Base-by-base conservation (phyloP, 2,329 filamentous ascomycete genomes). In the Sarocladiaceae sp. region DNA sequence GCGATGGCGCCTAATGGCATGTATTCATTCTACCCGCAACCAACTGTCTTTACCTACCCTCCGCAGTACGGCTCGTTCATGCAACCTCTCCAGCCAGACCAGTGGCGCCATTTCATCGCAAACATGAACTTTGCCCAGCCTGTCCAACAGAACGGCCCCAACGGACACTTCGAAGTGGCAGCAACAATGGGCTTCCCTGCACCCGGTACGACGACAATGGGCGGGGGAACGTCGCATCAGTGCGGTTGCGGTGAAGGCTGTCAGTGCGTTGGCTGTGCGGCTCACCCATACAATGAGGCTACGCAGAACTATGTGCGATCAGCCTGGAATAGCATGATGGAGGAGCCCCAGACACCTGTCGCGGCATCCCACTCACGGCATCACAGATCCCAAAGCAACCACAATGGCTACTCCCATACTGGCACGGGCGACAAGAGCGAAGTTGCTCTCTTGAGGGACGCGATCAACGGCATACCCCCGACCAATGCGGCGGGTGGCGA, bases 191-290 rank as follows among this genome's bases (percentile, higher is more conserved):
- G 29, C 20, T 32, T 43, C 20, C 40, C 40, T 3, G 26, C 16
- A 5, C 35, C 44, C 9, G 26, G 35, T 23, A 6, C 26, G n/a
- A 47, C 32, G 18, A 53, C 51, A n/a, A 44, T 43, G n/a, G 47
- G 52, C 3, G 46, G 53, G 3, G 64, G 60, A 51, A 67, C 60
- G 16, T 64, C 57, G 44, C 65, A 65, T 35, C 65, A 60, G 44
- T 87, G 83, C 53, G 68, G 69, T 39, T 87, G 83, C 55, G 83
- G 83, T 16, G 76, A 82, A 44, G 67, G 67, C 21, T 87, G 83
- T 51, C 73, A 80, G 51, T 87, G 83, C 55, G 66, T 85, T 27
- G 82, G 81, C 10, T 87, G 83, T 56, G 71, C 79, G 4, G 77
- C 76, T 2, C 82, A 85, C 57, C 80, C 82, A 11, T 83, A 80